Base-by-base conservation (phyloP, 192 early-diverging fungal species). In the Spizellomyces sp. region DNA sequence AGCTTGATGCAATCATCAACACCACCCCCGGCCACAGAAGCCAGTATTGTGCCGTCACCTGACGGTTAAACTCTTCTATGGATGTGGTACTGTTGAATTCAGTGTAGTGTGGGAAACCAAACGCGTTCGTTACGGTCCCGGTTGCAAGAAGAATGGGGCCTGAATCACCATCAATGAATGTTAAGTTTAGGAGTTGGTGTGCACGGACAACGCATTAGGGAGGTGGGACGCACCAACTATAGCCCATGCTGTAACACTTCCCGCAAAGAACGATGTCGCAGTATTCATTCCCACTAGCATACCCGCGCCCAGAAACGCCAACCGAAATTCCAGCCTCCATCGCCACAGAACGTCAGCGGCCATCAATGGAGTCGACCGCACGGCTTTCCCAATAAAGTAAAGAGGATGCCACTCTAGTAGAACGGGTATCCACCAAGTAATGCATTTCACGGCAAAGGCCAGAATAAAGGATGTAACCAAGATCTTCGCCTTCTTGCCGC, bases 1-100 rank as follows among this genome's bases (percentile, higher is more conserved):
- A 83, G 27, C 86, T 76, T 55, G 84, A 71, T 58, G 84, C 76
- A 2, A 90, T 76, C 89, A 90, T 90, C 36, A 90, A 60, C n/a
- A 78, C 78, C 54, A 90, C 81, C 75, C 89, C 89, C 14, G 89
- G 89, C 89, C 89, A 90, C 46, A 90, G 74, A 74, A 89, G 83
- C 82, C 84, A 90, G 57, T 78, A 85, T 50, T 81, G 46, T 2
- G 66, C 66, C 9, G 64, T 21, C 7, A 41, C 62, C 2, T 64
- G 17, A 52, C 14, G 8, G n/a, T 65, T 65, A 22, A 45, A 45
- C 12, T 36, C 43, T 14, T 22, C 63, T n/a, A 42, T 12, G 9
- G 44, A 12, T 15, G 46, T 45, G n/a, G 57, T 15, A 17, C 12
- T 50, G 66, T 54, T 59, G 43, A 9, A 50, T 6, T 72, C 75